phyloP scores from a whole-genome alignment of 768 basidiomycete genomes.

The Trametes sanguinea region DNA sequence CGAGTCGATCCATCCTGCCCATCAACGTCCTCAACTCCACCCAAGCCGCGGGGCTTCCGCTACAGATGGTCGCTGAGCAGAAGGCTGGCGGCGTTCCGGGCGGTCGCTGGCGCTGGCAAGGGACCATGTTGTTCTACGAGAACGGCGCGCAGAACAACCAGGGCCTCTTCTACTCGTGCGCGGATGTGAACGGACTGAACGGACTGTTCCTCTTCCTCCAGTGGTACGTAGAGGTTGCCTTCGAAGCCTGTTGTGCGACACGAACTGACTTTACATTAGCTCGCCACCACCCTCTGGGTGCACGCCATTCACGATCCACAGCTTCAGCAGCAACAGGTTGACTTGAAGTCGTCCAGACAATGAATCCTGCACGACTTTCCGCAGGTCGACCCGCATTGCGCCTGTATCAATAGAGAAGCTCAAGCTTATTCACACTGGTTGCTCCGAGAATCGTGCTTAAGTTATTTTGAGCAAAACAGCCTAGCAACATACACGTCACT shows the following conservation, averaged over 20 bases:
- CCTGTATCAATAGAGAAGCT: conserved; percentile 6
- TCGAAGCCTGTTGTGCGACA: not conserved
- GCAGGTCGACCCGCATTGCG: not conserved
- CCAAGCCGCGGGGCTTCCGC: conserved; percentile 40
- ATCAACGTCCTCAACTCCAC: conserved; percentile 59
- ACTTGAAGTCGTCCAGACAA: not conserved
- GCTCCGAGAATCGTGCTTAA: conserved; percentile 10
- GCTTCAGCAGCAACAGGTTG: conserved; percentile 36
- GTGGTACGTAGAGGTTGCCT: conserved; percentile 40
- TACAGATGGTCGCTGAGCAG: conserved; percentile 49
- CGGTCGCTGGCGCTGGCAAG: conserved; percentile 56
- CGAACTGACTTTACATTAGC: conserved; percentile 25
- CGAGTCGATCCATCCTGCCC: conserved; percentile 53
- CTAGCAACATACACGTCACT: conserved; percentile 21
- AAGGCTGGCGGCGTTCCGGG: conserved; percentile 42
- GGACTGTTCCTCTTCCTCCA: conserved; percentile 53
- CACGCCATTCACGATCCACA: conserved; percentile 45
- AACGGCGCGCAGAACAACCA: conserved; percentile 42
- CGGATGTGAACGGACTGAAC: conserved; percentile 35
- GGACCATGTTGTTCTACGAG: conserved; percentile 53
- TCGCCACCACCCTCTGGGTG: conserved; percentile 43
- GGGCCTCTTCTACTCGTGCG: conserved; percentile 48
- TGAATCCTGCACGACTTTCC: not conserved
- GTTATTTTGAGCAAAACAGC: conserved; percentile 10
- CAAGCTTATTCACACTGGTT: not conserved